These are phyloP conservation scores for Garcia nutans DNA, from an alignment of 345 rosid species.

Conservation along the genomic window DNA sequence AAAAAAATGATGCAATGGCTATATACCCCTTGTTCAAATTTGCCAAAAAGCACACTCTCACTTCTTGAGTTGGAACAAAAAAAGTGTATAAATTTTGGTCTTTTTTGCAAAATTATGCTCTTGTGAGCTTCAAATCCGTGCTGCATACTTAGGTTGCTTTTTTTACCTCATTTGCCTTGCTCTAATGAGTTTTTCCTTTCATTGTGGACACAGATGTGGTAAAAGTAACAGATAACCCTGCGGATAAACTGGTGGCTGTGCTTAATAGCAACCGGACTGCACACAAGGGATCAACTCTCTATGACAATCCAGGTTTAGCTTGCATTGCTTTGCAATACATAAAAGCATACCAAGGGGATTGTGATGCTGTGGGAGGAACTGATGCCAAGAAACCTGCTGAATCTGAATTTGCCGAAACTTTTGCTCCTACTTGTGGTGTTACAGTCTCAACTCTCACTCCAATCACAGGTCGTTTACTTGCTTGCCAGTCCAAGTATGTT, in stretches of 20 bases:
- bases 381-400: slow-evolving; percentile 67
- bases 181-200: not conserved
- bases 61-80: not conserved
- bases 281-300: slow-evolving; percentile 46
- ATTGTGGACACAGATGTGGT: slow-evolving; percentile 24
- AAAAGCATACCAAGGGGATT: slow-evolving; percentile 66
- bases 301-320: slow-evolving; percentile 57
- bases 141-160: not conserved
- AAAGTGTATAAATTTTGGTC: not conserved
- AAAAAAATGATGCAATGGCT: not conserved
- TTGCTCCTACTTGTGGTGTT: slow-evolving; percentile 70
- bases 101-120: not conserved
- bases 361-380: slow-evolving; percentile 55
- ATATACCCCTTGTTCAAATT: not conserved
- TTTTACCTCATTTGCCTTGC: not conserved
- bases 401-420: slow-evolving; percentile 48
- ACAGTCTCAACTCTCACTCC: slow-evolving; percentile 46
- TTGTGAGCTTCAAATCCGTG: not conserved
- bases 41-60: too few relatives aligned
- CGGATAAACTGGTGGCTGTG: slow-evolving; percentile 54
- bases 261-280: slow-evolving; percentile 57
- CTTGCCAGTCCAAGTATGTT: slow-evolving; percentile 53
- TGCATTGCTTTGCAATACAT: slow-evolving; percentile 76
- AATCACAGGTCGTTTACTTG: slow-evolving; percentile 66
- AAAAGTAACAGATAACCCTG: slow-evolving; percentile 64